Conservation (phyloP, 2,329 filamentous ascomycete species). For the Trichoderma asperellum region DNA sequence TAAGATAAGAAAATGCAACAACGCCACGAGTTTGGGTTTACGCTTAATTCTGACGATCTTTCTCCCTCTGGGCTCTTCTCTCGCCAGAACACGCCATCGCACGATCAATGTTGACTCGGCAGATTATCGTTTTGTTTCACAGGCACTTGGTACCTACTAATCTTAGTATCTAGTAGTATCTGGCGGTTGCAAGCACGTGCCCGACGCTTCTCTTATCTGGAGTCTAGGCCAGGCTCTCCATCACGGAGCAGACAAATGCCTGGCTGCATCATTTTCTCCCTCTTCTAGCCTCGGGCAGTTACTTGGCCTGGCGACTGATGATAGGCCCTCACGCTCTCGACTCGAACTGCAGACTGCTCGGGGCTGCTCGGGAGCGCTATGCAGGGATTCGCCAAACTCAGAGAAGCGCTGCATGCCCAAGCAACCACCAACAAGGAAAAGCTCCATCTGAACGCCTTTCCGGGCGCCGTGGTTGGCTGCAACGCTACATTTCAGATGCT, state of each 20-base stretch:
- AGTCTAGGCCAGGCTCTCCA: background rate
- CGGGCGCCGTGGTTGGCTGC: slow-evolving; percentile 27
- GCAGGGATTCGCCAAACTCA: slow-evolving; percentile 16
- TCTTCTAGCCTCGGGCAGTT: slow-evolving; percentile 7
- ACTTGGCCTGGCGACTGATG: background rate
- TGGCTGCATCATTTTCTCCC: background rate
- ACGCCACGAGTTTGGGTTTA: slow-evolving; percentile 8
- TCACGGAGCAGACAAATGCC: background rate
- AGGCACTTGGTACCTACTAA: background rate
- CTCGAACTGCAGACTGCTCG: background rate
- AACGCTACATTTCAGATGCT: slow-evolving; percentile 21
- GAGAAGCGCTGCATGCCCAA: slow-evolving; percentile 3
- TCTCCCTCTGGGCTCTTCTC: background rate
- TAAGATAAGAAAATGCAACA: background rate
- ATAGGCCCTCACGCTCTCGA: slow-evolving; percentile 24
- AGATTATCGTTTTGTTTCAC: background rate
- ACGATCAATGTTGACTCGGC: background rate
- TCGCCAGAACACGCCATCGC: background rate
- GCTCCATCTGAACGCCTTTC: slow-evolving; percentile 16
- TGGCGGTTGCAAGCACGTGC: background rate
- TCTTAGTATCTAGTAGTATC: too few relatives aligned
- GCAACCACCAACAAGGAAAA: slow-evolving; percentile 14
- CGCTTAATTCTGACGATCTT: slow-evolving; percentile 13
- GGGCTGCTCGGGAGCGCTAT: slow-evolving; percentile 22
- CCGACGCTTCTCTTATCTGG: background rate